Conservation (phyloP, 768 basidiomycete genomes). For the Paxillus involutus region DNA sequence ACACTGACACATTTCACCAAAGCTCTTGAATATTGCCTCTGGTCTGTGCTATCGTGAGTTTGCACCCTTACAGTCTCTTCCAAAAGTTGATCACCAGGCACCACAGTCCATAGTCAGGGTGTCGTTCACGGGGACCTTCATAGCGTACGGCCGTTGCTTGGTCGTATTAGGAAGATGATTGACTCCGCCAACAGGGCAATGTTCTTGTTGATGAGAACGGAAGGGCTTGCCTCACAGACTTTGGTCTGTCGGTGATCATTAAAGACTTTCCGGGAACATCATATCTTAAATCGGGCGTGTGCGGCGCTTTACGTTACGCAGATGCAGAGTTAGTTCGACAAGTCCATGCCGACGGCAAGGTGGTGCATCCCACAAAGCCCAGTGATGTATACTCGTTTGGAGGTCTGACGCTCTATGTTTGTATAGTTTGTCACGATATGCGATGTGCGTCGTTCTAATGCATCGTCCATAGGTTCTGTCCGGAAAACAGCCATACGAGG, state of each 20-base stretch:
- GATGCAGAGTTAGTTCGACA: slow-evolving; percentile 27
- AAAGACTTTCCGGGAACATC: slow-evolving; percentile 2
- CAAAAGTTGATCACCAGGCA: not conserved
- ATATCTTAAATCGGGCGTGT: slow-evolving; percentile 24
- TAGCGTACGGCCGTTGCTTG: slow-evolving; percentile 11
- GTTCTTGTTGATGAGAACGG: slow-evolving; percentile 37
- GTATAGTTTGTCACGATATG: too few species aligned
- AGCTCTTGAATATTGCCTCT: not conserved
- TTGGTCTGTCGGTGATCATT: slow-evolving; percentile 30
- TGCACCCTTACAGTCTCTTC: not conserved
- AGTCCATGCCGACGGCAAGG: not conserved
- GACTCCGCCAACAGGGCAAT: slow-evolving; percentile 20
- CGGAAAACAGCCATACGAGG: not conserved
- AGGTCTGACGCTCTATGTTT: too few species aligned
- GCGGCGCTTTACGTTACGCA: slow-evolving; percentile 44
- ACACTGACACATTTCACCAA: not conserved
- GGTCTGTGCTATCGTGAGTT: slow-evolving; percentile 4
- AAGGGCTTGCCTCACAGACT: slow-evolving; percentile 42
- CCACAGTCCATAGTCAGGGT: slow-evolving; percentile 1
- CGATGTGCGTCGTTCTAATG: too few species aligned
- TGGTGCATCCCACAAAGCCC: not conserved
- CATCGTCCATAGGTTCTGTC: too few species aligned
- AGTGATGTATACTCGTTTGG: too few species aligned
- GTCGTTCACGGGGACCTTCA: slow-evolving; percentile 30
- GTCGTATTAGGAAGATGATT: not conserved